A percentile compares a stretch with the other conserved stretches of the same genome.
Conservation (phyloP, 2,329 filamentous ascomycete species). For the Ascochyta lentis region DNA sequence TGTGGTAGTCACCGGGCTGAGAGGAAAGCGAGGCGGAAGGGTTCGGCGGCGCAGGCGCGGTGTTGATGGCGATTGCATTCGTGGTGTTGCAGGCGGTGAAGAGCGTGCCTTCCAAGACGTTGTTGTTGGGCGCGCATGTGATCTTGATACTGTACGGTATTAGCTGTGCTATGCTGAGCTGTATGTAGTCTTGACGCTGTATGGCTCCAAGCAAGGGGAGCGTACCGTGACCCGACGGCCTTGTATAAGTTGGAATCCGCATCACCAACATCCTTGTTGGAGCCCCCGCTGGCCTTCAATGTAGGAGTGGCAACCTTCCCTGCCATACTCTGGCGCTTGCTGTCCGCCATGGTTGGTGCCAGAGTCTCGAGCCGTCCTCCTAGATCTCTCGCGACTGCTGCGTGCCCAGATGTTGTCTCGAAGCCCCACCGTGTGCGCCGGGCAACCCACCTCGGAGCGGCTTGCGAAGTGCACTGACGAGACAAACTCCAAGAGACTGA, state of each 20-base stretch:
- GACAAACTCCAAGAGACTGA: conserved; percentile 26
- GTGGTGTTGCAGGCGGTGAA: conserved; percentile 68
- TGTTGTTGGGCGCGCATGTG: conserved; percentile 60
- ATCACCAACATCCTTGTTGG: conserved; percentile 55
- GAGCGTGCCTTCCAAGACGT: conserved; percentile 66
- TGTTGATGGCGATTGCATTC: conserved; percentile 68
- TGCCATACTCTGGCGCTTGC: conserved; percentile 63
- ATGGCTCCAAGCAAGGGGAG: conserved; percentile 10
- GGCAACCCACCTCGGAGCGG: conserved; percentile 9
- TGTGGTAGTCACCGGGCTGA: conserved; percentile 62
- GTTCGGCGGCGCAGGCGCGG: conserved; percentile 54
- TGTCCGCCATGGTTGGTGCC: conserved; percentile 59
- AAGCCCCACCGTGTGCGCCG: conserved; percentile 15
- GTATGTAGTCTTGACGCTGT: not conserved
- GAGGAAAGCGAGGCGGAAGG: conserved; percentile 49
- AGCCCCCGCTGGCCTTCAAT: conserved; percentile 51
- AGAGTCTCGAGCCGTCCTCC: not conserved
- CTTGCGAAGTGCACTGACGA: conserved; percentile 9
- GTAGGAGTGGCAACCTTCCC: conserved; percentile 60
- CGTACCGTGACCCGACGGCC: conserved; percentile 68
- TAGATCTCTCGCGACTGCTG: conserved; percentile 10
- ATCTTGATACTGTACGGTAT: conserved; percentile 60
- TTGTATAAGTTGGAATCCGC: conserved; percentile 63
- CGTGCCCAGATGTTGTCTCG: conserved; percentile 12
- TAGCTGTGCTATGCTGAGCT: conserved; percentile 13